Evolutionary conservation across 2,329 filamentous ascomycete species (phyloP).

Genomic region (Aspergillus oerlinghausenensis): DNA sequence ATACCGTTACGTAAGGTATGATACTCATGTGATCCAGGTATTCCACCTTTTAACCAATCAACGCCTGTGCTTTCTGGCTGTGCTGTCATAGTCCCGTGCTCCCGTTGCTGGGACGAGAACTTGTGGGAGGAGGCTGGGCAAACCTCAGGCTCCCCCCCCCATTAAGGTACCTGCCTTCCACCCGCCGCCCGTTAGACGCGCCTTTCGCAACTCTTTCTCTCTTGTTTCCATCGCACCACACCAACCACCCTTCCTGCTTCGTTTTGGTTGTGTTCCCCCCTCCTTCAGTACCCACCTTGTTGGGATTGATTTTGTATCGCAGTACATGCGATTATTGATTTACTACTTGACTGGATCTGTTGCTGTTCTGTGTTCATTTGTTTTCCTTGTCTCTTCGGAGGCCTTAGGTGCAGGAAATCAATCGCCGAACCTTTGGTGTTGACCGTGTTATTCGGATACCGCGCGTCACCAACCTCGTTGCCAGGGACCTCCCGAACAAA

Average conservation of each 20-base stretch:
- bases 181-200: conserved; percentile 1
- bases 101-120: neutral
- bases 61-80: neutral
- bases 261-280: neutral
- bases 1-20: conserved; percentile 3
- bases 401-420: conserved; percentile 7
- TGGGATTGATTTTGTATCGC: neutral
- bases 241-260: conserved; percentile 2
- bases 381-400: conserved; percentile 1
- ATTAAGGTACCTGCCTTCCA: neutral
- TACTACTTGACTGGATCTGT: neutral
- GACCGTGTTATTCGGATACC: conserved; percentile 27
- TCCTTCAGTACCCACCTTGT: conserved; percentile 9
- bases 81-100: neutral
- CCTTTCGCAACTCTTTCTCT: conserved; percentile 2
- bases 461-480: conserved; percentile 29
- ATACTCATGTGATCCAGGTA: conserved; percentile 30
- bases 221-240: conserved; percentile 2
- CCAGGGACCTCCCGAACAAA: conserved; percentile 18
- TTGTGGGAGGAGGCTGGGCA: conserved; percentile 10
- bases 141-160: neutral
- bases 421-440: conserved; percentile 25
- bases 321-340: neutral
- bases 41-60: conserved; percentile 10
- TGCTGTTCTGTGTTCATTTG: neutral